Conservation (phyloP, 768 basidiomycete genomes). For the Russula sp. region DNA sequence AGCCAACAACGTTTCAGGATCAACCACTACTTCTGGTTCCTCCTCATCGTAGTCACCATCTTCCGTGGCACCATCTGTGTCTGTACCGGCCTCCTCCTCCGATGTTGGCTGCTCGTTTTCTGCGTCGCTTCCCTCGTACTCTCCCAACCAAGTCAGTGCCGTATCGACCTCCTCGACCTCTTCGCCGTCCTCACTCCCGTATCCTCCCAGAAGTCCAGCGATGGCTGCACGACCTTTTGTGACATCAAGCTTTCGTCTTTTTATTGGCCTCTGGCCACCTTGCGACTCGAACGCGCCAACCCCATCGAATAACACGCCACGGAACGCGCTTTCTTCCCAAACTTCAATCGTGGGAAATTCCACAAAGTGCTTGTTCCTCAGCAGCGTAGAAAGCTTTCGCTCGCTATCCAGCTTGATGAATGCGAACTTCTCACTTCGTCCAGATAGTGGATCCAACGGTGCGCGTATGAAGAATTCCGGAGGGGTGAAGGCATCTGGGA, state of each 20-base stretch:
- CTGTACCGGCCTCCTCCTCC: conserved; percentile 38
- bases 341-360: conserved; percentile 85
- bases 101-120: conserved; percentile 33
- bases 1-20: conserved; percentile 44
- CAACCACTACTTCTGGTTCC: conserved; percentile 40
- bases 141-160: conserved; percentile 37
- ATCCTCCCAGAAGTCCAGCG: conserved; percentile 54
- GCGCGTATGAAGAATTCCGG: conserved; percentile 64
- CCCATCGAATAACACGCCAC: conserved; percentile 56
- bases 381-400: conserved; percentile 44
- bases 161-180: conserved; percentile 38
- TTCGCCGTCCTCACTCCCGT: conserved; percentile 51
- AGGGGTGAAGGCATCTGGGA: conserved; percentile 51
- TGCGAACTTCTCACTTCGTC: conserved; percentile 28
- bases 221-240: conserved; percentile 56
- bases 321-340: conserved; percentile 60
- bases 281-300: conserved; percentile 44
- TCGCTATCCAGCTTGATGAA: conserved; percentile 60
- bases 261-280: conserved; percentile 42
- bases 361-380: conserved; percentile 65
- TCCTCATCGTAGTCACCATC: conserved; percentile 38
- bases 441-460: conserved; percentile 35
- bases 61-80: conserved; percentile 30
- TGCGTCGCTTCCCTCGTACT: conserved; percentile 49
- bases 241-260: conserved; percentile 55